Evolutionary conservation across 129 eudicot genomes (phyloP).

Genomic region (Escallonia herrerae): DNA sequence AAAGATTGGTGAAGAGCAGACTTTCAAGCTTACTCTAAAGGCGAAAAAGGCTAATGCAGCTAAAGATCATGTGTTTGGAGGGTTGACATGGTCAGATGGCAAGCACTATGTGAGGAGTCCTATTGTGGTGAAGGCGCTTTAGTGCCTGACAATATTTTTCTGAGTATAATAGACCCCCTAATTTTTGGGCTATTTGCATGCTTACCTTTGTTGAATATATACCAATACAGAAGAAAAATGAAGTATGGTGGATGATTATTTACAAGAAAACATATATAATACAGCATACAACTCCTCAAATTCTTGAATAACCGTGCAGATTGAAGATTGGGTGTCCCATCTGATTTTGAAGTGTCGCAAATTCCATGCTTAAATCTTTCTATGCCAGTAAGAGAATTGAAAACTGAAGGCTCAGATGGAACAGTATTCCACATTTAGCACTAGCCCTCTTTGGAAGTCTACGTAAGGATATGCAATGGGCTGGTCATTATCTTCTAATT

Average conservation of each 20-base stretch:
- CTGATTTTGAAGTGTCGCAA: too few relatives aligned
- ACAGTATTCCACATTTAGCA: slow-evolving; percentile 21
- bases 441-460: slow-evolving; percentile 48
- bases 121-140: slow-evolving; percentile 51
- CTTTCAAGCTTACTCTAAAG: slow-evolving; percentile 39
- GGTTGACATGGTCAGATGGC: slow-evolving; percentile 71
- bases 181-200: too few relatives aligned
- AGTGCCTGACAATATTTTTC: neutral
- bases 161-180: neutral
- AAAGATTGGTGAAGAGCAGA: slow-evolving; percentile 55
- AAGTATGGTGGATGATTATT: too few relatives aligned
- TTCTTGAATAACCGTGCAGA: too few relatives aligned
- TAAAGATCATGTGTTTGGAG: slow-evolving; percentile 63
- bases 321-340: too few relatives aligned
- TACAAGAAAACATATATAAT: too few relatives aligned
- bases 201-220: too few relatives aligned
- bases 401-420: neutral
- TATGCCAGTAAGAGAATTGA: neutral
- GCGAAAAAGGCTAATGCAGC: slow-evolving; percentile 9
- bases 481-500: slow-evolving; percentile 47
- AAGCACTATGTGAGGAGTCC: slow-evolving; percentile 79
- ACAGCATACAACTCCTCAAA: too few relatives aligned
- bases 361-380: neutral
- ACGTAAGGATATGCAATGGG: slow-evolving; percentile 75
- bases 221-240: too few relatives aligned